Evolutionary conservation across 140 eudicot genomes (phyloP).

Genomic region (Eryngium alpinum): DNA sequence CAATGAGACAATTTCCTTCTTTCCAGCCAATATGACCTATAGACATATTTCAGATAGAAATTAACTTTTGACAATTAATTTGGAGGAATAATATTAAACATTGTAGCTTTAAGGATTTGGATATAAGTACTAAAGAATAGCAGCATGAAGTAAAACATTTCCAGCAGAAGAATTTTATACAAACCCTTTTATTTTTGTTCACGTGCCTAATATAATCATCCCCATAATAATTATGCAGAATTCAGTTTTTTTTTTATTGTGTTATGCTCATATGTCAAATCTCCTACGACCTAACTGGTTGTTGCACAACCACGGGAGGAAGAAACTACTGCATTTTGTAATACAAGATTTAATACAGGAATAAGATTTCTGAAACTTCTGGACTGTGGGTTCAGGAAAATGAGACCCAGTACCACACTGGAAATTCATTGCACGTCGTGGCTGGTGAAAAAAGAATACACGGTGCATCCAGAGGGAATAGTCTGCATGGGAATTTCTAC

Average conservation of each 20-base stretch:
- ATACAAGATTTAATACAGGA: too few relatives aligned
- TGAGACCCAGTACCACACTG: background rate
- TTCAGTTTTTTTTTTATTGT: too few relatives aligned
- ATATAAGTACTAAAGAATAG: background rate
- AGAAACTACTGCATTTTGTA: too few relatives aligned
- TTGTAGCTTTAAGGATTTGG: background rate
- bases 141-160: background rate
- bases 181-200: too few relatives aligned
- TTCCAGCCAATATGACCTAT: slow-evolving; percentile 96
- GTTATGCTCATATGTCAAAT: too few relatives aligned
- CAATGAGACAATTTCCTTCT: slow-evolving; percentile 63
- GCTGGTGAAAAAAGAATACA: background rate
- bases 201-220: too few relatives aligned
- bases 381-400: background rate
- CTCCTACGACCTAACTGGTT: too few relatives aligned
- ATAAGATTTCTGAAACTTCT: background rate
- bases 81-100: background rate
- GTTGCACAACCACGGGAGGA: too few relatives aligned
- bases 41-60: background rate
- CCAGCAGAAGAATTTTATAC: too few relatives aligned
- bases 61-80: background rate
- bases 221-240: too few relatives aligned
- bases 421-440: background rate
- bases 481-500: too few relatives aligned
- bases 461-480: background rate